Evolutionary conservation across 2,329 filamentous ascomycete genomes (phyloP), one percentile per base, ranked within the genome.

Genomic region (Chaetomiaceae sp.): DNA sequence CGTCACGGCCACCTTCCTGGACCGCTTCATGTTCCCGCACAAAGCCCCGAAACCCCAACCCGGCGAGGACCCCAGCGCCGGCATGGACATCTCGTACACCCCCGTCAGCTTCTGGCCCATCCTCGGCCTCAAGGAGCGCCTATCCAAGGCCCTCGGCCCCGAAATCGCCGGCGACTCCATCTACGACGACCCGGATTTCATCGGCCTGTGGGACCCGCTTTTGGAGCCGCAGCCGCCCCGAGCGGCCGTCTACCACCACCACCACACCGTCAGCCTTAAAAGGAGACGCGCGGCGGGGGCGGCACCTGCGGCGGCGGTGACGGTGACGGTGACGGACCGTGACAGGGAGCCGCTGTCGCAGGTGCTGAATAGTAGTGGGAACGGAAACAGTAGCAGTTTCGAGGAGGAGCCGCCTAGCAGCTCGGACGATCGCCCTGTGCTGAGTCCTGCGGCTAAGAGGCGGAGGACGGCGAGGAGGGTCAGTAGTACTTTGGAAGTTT

Each of bases 71-170:
- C 61, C 63, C 4, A 61, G 64, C 14, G 44, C 67, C 3, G 71
- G 72, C 2, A 66, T 83, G 55, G 67, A 67, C 33, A 75, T 83
- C 19, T 69, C 75, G 31, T 75, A 77, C 62, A 69, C 70, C 2
- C 71, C 71, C 7, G 76, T 83, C 2, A 75, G 76, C 0, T 70
- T 78, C 23, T 82, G 78, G 77, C 80, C 80, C 0, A 71, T 81
- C 6, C 62, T 80, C 0, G 80, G 79, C 4, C 70, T 83, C 6
- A 75, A 76, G 54, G 79, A 82, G 63, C 74, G 80, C 6, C 69
- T 83, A 0, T 78, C 77, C 36, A 73, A 73, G 57, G 80, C 77
- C 3, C 66, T 83, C 0, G 79, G 80, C 7, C 64, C 67, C 17
- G 77, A 80, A 3, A 59, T 81, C 12, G 75, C 79, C 4, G 78